Conservation (phyloP, 2,329 filamentous ascomycete species). For the Sporothrix sp. region DNA sequence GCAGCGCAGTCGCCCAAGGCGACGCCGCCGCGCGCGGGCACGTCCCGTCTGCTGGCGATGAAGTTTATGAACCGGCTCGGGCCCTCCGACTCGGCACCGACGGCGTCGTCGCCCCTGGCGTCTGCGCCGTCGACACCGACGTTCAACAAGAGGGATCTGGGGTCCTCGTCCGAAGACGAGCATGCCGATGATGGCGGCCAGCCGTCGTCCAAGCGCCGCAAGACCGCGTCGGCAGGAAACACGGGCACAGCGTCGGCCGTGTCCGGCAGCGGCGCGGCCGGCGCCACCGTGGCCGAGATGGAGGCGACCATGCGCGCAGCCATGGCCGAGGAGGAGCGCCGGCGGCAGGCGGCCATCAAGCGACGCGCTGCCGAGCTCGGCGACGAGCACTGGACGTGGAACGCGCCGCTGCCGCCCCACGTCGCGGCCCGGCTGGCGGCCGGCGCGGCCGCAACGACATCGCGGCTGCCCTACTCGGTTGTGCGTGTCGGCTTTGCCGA, state of each 20-base stretch:
- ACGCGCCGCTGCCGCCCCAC: slow-evolving; percentile 32
- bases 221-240: slow-evolving; percentile 27
- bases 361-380: slow-evolving; percentile 52
- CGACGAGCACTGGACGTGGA: slow-evolving; percentile 69
- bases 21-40: slow-evolving; percentile 44
- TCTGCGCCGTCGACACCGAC: slow-evolving; percentile 33
- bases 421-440: slow-evolving; percentile 21
- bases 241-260: slow-evolving; percentile 27
- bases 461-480: slow-evolving; percentile 34
- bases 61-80: slow-evolving; percentile 94
- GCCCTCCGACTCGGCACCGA: slow-evolving; percentile 39
- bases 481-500: slow-evolving; percentile 49
- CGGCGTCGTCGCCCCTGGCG: slow-evolving; percentile 9
- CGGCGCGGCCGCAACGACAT: slow-evolving; percentile 16
- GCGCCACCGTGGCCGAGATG: slow-evolving; percentile 34
- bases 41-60: slow-evolving; percentile 82
- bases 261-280: slow-evolving; percentile 19
- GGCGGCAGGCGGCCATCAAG: slow-evolving; percentile 50
- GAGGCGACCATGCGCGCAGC: slow-evolving; percentile 55
- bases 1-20: slow-evolving; percentile 14
- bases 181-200: slow-evolving; percentile 19
- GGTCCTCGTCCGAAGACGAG: neutral
- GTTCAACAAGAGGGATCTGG: neutral
- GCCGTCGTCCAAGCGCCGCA: slow-evolving; percentile 54
- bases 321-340: slow-evolving; percentile 56